Base-by-base conservation (phyloP, 148 eudicot species). In the Cornus suecica region DNA sequence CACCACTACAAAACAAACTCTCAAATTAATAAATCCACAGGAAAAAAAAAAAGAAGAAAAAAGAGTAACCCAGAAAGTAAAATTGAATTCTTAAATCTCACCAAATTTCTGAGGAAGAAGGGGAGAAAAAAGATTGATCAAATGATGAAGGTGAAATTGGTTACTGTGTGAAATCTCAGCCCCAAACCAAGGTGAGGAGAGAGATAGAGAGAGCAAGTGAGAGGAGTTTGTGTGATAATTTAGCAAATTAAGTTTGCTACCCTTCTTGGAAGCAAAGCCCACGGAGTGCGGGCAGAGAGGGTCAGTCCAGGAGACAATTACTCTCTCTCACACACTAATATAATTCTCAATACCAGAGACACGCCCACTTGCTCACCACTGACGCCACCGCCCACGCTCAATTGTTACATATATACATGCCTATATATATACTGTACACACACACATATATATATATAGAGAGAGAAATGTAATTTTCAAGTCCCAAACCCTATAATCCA, bases 241-340 rank as follows among this genome's bases (percentile, higher is more conserved):
- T 61, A 28, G 30, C 31, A 45, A 74, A 80, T 26, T 58, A 73
- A 26, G 61, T 80, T 75, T 89, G 89, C 86, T 87, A 78, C 92
- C 92, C 77, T 66, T 80, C 83, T 86, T 14, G 84, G 88, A 65
- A 80, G 84, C 92, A 88, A 67, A 81, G 79, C 80, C 85, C 96
- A 87, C 80, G 69, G 80, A 84, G 32, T 75, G 83, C 86, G 88
- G 86, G 73, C 81, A 79, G 73, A 77, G 75, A 74, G 71, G 74
- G 81, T 77, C 70, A 79, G 37, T 68, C 77, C 58, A 83, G 80
- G 82, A 81, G 76, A 84, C 86, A 90, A 48, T 68, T 79, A 75
- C 80, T 54, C 85, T 72, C 69, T 52, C 56, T 52, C 66, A 24
- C 31, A 58, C 76, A 73, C 77, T 80, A 77, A 62, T 60, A 34